Evolutionary conservation across 768 basidiomycete species (phyloP).

Genomic region (Suillus lakei): DNA sequence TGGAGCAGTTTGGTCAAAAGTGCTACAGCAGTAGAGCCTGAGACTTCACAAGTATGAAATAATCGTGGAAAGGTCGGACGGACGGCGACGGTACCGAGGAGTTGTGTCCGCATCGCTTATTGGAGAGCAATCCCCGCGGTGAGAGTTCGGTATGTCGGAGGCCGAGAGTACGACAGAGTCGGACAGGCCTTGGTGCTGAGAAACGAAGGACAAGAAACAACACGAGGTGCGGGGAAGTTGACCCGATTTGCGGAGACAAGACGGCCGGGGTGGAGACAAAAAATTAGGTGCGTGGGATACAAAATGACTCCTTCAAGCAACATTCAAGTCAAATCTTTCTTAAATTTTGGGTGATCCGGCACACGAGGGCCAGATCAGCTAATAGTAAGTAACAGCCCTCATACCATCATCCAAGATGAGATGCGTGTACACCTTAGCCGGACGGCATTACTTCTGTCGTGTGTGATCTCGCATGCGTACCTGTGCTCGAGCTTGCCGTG

Average conservation of each 20-base stretch:
- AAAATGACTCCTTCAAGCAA: not conserved
- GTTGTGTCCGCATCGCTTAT: not conserved
- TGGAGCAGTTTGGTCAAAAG: not conserved
- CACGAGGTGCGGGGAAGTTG: slow-evolving; percentile 8
- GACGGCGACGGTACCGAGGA: slow-evolving; percentile 2
- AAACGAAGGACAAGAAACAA: not conserved
- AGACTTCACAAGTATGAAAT: not conserved
- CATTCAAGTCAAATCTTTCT: not conserved
- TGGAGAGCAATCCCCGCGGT: not conserved
- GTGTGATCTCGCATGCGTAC: slow-evolving; percentile 17
- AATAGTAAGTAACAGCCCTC: slow-evolving; percentile 1
- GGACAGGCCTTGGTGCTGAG: not conserved
- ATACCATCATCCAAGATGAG: not conserved
- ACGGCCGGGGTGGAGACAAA: not conserved
- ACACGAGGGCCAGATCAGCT: not conserved
- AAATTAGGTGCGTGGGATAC: slow-evolving; percentile 3
- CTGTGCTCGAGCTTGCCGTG: slow-evolving; percentile 13
- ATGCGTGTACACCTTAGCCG: not conserved
- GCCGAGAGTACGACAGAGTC: not conserved
- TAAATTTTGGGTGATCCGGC: not conserved
- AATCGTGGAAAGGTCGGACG: not conserved
- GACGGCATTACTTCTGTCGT: slow-evolving; percentile 6
- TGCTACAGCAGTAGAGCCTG: not conserved
- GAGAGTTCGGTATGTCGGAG: not conserved
- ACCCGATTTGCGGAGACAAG: not conserved